A percentile compares a stretch with the other conserved stretches of the same genome.
Evolutionary conservation across 768 basidiomycete species (phyloP).

Genomic region (Phaffia tasmanica): DNA sequence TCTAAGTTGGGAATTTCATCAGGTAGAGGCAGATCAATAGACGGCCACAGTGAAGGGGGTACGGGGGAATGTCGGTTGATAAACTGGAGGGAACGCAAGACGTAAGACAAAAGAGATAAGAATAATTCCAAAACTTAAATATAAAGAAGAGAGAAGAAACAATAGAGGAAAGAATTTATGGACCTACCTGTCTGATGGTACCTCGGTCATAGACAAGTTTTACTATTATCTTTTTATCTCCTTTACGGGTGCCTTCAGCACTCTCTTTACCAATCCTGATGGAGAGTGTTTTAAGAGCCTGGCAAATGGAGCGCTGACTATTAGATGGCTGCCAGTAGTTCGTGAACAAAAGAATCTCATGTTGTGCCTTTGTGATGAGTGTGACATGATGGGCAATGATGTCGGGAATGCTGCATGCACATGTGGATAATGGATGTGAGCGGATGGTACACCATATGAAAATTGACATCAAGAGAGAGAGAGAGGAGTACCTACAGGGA

Average conservation of each 20-base stretch:
- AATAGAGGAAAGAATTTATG: background rate
- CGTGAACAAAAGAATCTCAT: constrained; percentile 58
- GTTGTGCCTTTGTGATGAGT: constrained; percentile 51
- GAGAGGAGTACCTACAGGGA: constrained; percentile 41
- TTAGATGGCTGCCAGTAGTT: constrained; percentile 46
- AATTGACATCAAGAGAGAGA: background rate
- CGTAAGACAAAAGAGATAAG: constrained; percentile 39
- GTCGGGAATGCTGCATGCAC: constrained; percentile 46
- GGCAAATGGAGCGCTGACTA: background rate
- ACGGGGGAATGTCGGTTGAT: constrained; percentile 23
- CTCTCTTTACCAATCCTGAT: constrained; percentile 40
- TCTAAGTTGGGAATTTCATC: constrained; percentile 52
- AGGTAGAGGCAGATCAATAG: constrained; percentile 39
- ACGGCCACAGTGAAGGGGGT: constrained; percentile 17
- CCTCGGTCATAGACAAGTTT: constrained; percentile 64
- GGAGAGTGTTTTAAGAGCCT: constrained; percentile 49
- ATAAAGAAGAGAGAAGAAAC: constrained; percentile 43
- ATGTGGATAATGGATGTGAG: background rate
- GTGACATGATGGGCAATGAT: constrained; percentile 61
- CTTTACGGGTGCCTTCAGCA: constrained; percentile 12
- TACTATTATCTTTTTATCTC: constrained; percentile 48
- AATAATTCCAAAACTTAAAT: constrained; percentile 42
- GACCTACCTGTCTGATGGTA: constrained; percentile 44
- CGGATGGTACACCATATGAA: no score
- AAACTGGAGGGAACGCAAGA: constrained; percentile 7